Conservation (phyloP, 2,329 filamentous ascomycete genomes). For the Metarhizium guizhouense region DNA sequence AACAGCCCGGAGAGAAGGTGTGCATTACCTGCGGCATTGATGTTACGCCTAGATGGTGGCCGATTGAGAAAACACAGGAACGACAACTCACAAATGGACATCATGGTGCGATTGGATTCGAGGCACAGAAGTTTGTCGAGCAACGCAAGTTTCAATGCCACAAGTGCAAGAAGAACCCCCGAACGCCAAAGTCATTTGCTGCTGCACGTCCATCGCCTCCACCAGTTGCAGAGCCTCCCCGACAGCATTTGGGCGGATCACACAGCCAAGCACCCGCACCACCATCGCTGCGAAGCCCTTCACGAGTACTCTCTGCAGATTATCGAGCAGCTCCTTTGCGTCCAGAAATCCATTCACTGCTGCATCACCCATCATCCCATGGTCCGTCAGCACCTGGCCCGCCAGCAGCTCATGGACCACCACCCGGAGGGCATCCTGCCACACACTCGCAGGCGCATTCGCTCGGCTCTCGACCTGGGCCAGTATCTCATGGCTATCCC, state of each 20-base stretch:
- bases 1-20: slow-evolving; percentile 39
- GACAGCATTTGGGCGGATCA: slow-evolving; percentile 10
- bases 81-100: slow-evolving; percentile 43
- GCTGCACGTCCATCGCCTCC: slow-evolving; percentile 12
- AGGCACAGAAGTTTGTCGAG: slow-evolving; percentile 49
- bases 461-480: slow-evolving; percentile 17
- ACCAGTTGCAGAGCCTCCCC: slow-evolving; percentile 11
- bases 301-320: slow-evolving; percentile 14
- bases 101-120: slow-evolving; percentile 40
- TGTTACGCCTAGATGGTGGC: slow-evolving; percentile 68
- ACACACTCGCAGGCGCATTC: slow-evolving; percentile 14
- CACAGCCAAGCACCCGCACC: slow-evolving; percentile 10
- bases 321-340: slow-evolving; percentile 16
- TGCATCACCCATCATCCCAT: slow-evolving; percentile 9
- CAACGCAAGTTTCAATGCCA: slow-evolving; percentile 64
- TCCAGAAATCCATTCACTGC: slow-evolving; percentile 10
- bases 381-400: slow-evolving; percentile 4
- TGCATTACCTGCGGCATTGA: slow-evolving; percentile 60
- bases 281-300: slow-evolving; percentile 19
- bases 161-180: slow-evolving; percentile 55
- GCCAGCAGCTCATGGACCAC: slow-evolving; percentile 10
- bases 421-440: slow-evolving; percentile 6
- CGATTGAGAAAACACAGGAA: slow-evolving; percentile 43
- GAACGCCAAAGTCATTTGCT: slow-evolving; percentile 27
- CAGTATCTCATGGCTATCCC: slow-evolving; percentile 17